phyloP scores from a whole-genome alignment of 306 rosid genomes.

The Bauhinia variegata region DNA sequence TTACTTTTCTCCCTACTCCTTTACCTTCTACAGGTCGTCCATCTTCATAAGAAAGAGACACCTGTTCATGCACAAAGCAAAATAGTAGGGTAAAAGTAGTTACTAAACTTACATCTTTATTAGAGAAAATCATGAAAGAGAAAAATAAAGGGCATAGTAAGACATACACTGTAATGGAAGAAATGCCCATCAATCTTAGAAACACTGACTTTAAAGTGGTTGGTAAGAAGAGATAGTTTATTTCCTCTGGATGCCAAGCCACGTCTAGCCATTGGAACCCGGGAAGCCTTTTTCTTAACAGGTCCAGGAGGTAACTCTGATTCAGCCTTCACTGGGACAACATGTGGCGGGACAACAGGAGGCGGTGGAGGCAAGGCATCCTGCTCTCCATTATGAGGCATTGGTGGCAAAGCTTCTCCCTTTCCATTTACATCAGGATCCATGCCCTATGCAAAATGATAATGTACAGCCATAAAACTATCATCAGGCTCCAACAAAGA shows the following conservation, averaged over 20 bases:
- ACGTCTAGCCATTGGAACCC: slow-evolving; percentile 74
- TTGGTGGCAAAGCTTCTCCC: slow-evolving; percentile 67
- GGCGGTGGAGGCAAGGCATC: slow-evolving; percentile 81
- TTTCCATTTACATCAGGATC: slow-evolving; percentile 50
- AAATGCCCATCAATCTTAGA: slow-evolving; percentile 58
- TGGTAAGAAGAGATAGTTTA: slow-evolving; percentile 60
- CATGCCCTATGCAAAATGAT: slow-evolving; percentile 25
- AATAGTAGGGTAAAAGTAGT: neutral
- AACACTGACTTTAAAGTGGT: slow-evolving; percentile 76
- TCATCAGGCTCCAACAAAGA: neutral
- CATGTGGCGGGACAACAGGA: slow-evolving; percentile 70
- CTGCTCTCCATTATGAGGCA: slow-evolving; percentile 55
- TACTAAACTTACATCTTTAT: neutral
- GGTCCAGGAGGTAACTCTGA: slow-evolving; percentile 34
- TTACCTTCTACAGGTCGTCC: slow-evolving; percentile 88
- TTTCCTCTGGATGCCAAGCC: slow-evolving; percentile 68
- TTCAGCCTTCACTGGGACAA: slow-evolving; percentile 53
- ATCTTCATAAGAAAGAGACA: slow-evolving; percentile 76
- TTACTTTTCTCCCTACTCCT: slow-evolving; percentile 75
- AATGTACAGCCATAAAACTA: neutral
- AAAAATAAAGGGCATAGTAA: neutral
- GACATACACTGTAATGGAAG: slow-evolving; percentile 88
- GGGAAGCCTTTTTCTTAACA: slow-evolving; percentile 54
- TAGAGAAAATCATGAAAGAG: neutral
- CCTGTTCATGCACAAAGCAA: slow-evolving; percentile 45